These are phyloP conservation scores for Nidularia sp. DNA, from an alignment of 768 basidiomycete species.

Conservation along the genomic window DNA sequence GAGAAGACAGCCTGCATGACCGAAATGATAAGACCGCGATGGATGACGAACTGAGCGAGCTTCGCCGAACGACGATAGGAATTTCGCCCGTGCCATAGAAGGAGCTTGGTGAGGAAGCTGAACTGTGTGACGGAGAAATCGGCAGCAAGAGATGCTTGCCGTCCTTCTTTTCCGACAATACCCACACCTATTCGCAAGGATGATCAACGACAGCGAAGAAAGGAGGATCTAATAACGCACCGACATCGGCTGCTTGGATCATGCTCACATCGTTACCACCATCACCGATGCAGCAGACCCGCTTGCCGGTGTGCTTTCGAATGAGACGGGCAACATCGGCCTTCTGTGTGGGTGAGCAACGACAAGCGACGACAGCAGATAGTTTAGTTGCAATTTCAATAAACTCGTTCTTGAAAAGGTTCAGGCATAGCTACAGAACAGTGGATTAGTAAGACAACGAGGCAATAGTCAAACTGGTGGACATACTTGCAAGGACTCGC, in stretches of 20 bases:
- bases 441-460: neutral
- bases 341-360: conserved; percentile 98
- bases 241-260: conserved; percentile 99
- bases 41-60: conserved; percentile 97
- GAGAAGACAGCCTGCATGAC: conserved; percentile 98
- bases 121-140: conserved; percentile 99
- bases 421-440: conserved; percentile 72
- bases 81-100: conserved; percentile 98
- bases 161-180: conserved; percentile 98
- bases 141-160: conserved; percentile 97
- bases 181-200: conserved; percentile 70
- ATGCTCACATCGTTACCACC: conserved; percentile 99
- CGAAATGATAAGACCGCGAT: conserved; percentile 93
- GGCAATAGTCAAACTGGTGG: neutral
- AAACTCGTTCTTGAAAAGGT: conserved; percentile 89
- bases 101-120: conserved; percentile 90
- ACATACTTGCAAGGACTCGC: conserved; percentile 87
- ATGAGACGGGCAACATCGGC: conserved; percentile 96
- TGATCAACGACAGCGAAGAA: neutral
- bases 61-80: conserved; percentile 98
- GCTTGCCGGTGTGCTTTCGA: conserved; percentile 84
- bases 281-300: conserved; percentile 98
- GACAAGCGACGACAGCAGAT: conserved; percentile 94
- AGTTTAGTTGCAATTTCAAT: conserved; percentile 95
- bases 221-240: conserved; percentile 41